Percentiles rank a stretch among this genome's conserved stretches.
phyloP scores from a whole-genome alignment of 352 stramenopile genomes.

The Phytophthora citricola region DNA sequence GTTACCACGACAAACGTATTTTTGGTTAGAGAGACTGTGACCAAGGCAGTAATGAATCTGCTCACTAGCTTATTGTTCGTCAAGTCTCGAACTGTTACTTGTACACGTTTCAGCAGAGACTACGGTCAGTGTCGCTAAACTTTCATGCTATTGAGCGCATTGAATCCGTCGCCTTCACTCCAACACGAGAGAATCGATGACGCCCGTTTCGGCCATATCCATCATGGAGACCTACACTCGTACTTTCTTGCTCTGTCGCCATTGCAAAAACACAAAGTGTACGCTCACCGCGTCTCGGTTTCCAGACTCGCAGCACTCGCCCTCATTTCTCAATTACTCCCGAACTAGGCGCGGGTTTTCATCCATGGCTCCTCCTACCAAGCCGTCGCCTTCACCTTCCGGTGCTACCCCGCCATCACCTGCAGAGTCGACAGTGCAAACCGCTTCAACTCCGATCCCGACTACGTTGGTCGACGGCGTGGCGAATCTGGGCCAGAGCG shows the following conservation, averaged over 20 bases:
- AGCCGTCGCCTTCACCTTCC: slow-evolving; percentile 13
- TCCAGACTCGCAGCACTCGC: neutral
- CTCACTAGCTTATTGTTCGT: too few relatives aligned
- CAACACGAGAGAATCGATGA: slow-evolving; percentile 2
- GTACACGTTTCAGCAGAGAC: too few relatives aligned
- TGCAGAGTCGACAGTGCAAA: slow-evolving; percentile 51
- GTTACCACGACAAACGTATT: too few relatives aligned
- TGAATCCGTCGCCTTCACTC: slow-evolving; percentile 18
- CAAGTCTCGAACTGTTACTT: too few relatives aligned
- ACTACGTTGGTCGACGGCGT: slow-evolving; percentile 34
- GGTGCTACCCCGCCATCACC: slow-evolving; percentile 8
- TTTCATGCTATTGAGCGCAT: too few relatives aligned
- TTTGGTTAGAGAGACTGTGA: too few relatives aligned
- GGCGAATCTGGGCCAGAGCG: slow-evolving; percentile 35
- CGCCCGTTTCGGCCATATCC: slow-evolving; percentile 8
- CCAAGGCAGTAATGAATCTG: too few relatives aligned
- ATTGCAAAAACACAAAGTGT: too few relatives aligned
- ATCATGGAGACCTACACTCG: slow-evolving; percentile 58
- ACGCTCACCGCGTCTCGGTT: too few relatives aligned
- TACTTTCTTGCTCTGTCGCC: slow-evolving; percentile 28
- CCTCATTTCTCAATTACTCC: slow-evolving; percentile 41
- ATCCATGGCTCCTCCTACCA: slow-evolving; percentile 75
- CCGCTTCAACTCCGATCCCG: slow-evolving; percentile 26
- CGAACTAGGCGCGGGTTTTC: slow-evolving; percentile 50
- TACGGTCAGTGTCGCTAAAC: too few relatives aligned